Base-by-base conservation (phyloP, 2,329 filamentous ascomycete genomes). In the Boeremia exigua region DNA sequence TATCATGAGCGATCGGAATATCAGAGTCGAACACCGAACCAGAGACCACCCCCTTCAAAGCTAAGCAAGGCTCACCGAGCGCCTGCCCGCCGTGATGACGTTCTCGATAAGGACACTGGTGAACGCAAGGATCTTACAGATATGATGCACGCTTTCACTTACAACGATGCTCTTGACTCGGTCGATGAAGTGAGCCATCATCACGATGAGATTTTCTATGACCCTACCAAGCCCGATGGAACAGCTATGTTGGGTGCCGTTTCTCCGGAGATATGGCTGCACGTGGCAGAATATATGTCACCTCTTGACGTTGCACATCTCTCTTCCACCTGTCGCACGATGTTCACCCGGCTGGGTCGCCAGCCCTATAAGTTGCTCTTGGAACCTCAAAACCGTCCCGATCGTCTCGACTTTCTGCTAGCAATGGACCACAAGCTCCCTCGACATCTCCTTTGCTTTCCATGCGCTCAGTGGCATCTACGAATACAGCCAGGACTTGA, bases 391-490 rank as follows among this genome's bases (percentile, higher is more conserved):
- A 81, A 85, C 60, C 71, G 70, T 39, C 60, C 76, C 5, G 69
- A 82, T 54, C 81, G 80, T 46, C 73, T 80, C 40, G 71, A 79
- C 4, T 86, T 87, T 64, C 76, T 88, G 5, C 65, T 78, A 11
- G 68, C 72, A 2, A 76, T 86, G 65, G 84, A 87, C 57, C 67
- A 72, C 11, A 68, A 77, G 14, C 73, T 85, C 15, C 84, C 85
- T 2, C 75, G 79, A 32, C 83, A 87, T 62, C 77, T 88, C 6
- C 78, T 87, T 49, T 88, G 85, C 69, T 84, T 85, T 65, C 79
- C 80, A 5, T 88, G 85, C 66, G 79, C 73, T 12, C 75, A 72
- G 51, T 87, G 82, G 69, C 85, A 88, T 66, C 69, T 77, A 5
- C 80, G 85, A 38, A 82, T 77, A 1, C 76, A 81, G 47, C 78